Base-by-base conservation (phyloP, 2,329 filamentous ascomycete species). In the Neoascochyta sp. region DNA sequence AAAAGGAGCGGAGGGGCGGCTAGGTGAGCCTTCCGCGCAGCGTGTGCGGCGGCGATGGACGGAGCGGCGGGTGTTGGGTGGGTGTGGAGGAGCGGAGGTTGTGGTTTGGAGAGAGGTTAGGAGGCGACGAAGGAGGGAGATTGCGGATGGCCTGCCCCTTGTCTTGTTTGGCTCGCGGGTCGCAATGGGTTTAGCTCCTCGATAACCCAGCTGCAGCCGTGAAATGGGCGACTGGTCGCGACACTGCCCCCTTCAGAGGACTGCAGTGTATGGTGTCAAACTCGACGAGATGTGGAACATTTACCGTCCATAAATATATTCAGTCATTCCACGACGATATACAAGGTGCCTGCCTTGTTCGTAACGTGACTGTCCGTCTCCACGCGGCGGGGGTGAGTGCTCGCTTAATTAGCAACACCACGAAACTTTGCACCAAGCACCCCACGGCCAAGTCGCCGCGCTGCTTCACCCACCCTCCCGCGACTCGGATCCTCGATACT, bases 1-100 rank as follows among this genome's bases (percentile, higher is more conserved):
- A 30, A 47, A 60, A 61, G 57, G 54, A 60, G 55, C 53, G 57
- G 45, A 46, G 47, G 46, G 51, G 50, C 50, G 52, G 48, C 49
- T 46, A 43, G 44, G 42, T 34, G 41, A 39, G 39, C 34, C 47
- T 43, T 44, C 43, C 50, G 45, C 45, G 41, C 43, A 45, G 38
- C 42, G 46, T 50, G 50, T 44, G 42, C 54, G 45, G 49, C 43
- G 52, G 41, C 49, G 41, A 46, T 50, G 47, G 47, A n/a, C n/a
- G 36, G 34, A 32, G 36, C 39, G 43, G 41, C 42, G 47, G 43
- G 45, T 45, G 34, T 41, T 45, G 47, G 43, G 41, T 38, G 46
- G 34, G 38, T n/a, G 32, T 36, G 32, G 39, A 31, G 37, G 39
- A 39, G 47, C 38, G 39, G 50, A 34, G 34, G 34, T 32, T 26